Conservation (phyloP, 2,329 filamentous ascomycete genomes). For the Aspergillus pseudotamarii region DNA sequence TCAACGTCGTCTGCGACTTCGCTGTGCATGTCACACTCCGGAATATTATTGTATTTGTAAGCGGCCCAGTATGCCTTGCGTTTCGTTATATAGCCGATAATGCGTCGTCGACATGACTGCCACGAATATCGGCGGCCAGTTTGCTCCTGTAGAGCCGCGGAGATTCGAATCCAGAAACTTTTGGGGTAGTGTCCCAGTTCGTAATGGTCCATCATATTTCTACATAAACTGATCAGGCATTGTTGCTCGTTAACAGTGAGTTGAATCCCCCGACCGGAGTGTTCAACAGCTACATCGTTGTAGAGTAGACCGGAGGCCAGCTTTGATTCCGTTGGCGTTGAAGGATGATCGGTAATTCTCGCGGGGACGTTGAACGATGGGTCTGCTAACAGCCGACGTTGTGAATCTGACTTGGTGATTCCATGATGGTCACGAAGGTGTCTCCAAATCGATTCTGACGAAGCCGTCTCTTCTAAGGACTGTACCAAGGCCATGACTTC, state of each 20-base stretch:
- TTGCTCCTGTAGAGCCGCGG: slow-evolving; percentile 14
- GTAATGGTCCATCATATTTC: slow-evolving; percentile 17
- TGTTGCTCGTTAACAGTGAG: slow-evolving; percentile 21
- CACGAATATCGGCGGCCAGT: slow-evolving; percentile 31
- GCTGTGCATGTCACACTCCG: slow-evolving; percentile 9
- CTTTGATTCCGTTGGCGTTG: not conserved
- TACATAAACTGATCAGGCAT: slow-evolving; percentile 22
- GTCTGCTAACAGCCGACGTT: not conserved
- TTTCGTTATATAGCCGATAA: slow-evolving; percentile 20
- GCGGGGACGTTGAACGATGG: not conserved
- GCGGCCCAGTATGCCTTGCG: slow-evolving; percentile 14
- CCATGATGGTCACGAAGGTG: not conserved
- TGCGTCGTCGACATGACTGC: slow-evolving; percentile 32
- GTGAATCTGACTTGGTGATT: not conserved
- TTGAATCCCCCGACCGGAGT: slow-evolving; percentile 6
- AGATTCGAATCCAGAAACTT: slow-evolving; percentile 27
- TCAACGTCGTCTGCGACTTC: slow-evolving; percentile 13
- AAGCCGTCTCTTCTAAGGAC: not conserved
- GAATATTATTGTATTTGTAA: not conserved
- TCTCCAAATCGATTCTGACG: not conserved
- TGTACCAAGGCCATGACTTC: not conserved
- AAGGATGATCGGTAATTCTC: not conserved
- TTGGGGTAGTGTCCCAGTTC: slow-evolving; percentile 20
- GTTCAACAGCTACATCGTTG: not conserved
- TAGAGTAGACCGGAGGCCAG: not conserved